Conservation (phyloP, 2,329 filamentous ascomycete species). For the Fonsecaea erecta region DNA sequence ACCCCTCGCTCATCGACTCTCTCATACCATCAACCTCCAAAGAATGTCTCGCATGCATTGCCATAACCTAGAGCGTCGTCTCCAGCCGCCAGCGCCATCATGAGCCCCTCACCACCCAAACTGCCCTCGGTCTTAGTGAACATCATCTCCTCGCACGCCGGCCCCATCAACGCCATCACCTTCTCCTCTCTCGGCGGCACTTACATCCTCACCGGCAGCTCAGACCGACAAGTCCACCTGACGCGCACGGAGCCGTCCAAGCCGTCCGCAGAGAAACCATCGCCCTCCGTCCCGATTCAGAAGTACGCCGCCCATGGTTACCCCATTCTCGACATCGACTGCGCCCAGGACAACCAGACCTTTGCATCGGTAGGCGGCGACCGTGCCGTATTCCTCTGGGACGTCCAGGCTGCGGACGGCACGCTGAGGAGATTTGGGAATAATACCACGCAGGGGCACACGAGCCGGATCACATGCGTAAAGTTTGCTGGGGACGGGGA, state of each 20-base stretch:
- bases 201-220: constrained; percentile 82
- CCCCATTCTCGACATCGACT: constrained; percentile 80
- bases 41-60: background rate
- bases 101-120: constrained; percentile 18
- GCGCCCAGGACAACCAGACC: constrained; percentile 74
- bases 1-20: background rate
- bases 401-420: constrained; percentile 74
- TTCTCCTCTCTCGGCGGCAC: constrained; percentile 75
- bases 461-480: constrained; percentile 75
- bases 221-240: constrained; percentile 82
- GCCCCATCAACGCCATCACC: constrained; percentile 70
- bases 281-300: constrained; percentile 71
- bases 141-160: constrained; percentile 52
- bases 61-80: background rate
- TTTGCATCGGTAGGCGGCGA: constrained; percentile 91
- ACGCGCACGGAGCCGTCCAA: constrained; percentile 66
- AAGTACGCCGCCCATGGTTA: constrained; percentile 90
- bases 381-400: constrained; percentile 90
- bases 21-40: background rate
- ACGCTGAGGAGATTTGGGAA: constrained; percentile 76
- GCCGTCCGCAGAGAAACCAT: constrained; percentile 34
- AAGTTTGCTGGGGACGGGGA: constrained; percentile 75
- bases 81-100: background rate
- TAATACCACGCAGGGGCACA: constrained; percentile 62
- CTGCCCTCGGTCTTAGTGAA: constrained; percentile 50